phyloP scores from a whole-genome alignment of 352 stramenopile species.

The Globisporangium abappressorium region DNA sequence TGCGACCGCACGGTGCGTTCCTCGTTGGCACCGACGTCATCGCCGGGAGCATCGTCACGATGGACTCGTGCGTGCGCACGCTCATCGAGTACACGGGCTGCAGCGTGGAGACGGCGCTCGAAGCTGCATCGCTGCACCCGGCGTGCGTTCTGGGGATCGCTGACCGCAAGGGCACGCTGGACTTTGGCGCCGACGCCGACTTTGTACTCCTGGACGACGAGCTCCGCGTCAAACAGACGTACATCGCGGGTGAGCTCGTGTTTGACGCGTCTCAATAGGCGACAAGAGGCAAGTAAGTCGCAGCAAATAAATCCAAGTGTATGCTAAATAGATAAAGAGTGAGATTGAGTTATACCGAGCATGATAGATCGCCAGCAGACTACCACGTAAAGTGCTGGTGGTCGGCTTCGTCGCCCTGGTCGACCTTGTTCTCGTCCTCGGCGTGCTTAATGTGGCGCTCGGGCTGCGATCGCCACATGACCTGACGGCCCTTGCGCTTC shows the following conservation, averaged over 20 bases:
- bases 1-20: constrained; percentile 38
- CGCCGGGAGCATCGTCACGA: constrained; percentile 78
- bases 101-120: constrained; percentile 64
- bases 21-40: constrained; percentile 78
- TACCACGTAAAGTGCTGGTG: constrained; percentile 86
- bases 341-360: background rate
- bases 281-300: background rate
- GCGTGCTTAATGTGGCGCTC: constrained; percentile 71
- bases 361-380: background rate
- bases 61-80: constrained; percentile 80
- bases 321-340: background rate
- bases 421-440: constrained; percentile 77
- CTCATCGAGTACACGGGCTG: constrained; percentile 85
- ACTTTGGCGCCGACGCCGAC: constrained; percentile 75
- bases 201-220: constrained; percentile 79
- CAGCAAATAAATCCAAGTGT: background rate
- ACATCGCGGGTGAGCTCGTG: constrained; percentile 64
- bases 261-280: constrained; percentile 24
- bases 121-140: constrained; percentile 72
- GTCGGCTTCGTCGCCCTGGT: constrained; percentile 79
- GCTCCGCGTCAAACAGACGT: constrained; percentile 70
- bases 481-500: constrained; percentile 88
- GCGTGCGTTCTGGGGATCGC: constrained; percentile 65
- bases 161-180: constrained; percentile 62
- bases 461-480: constrained; percentile 91